Evolutionary conservation across 768 basidiomycete species (phyloP), one percentile per base, ranked within the genome.

Genomic region (Pisolithus marmoratus): DNA sequence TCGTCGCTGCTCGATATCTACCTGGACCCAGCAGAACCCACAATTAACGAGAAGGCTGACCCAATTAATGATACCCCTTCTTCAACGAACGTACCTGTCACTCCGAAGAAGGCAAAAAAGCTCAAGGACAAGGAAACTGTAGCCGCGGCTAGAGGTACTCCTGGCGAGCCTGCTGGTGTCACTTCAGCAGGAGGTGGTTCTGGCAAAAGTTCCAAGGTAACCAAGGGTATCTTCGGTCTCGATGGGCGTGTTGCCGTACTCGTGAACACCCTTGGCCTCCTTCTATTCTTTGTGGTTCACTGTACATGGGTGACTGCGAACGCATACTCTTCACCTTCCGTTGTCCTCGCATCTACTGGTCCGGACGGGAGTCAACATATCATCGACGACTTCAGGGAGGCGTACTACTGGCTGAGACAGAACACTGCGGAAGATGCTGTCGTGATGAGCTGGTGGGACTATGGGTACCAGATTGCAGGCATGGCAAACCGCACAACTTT

Each of bases 371-470:
- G 81, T 51, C 87, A 91, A 63, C 84, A 93, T 67, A 90, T 98
- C 62, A 98, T 99, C 61, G 96, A 99, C 63, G 96, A 99, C 68
- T 99, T 97, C 84, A 81, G 96, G 53, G 96, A 98, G 74, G 96
- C 96, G 12, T 98, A 99, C 69, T 97, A 98, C 64, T 99, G 96
- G 96, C 70, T 99, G 45, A 79, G 96, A 48, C 88, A 94, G 72
- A 99, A 98, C 72, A 99, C 96, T 2, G 79, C 87, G 5, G 76
- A 93, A 68, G 85, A 90, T 54, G 84, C 93, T 5, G 94, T 98
- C 29, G 85, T 98, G 23, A 94, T 95, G 93, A 91, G 88, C 54
- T 99, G 96, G 96, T 98, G 96, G 96, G 96, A 98, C 72, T 99
- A 98, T 59, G 96, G 95, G 26, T 98, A 99, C 67, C 95, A 98